Evolutionary conservation across 305 asterid species (phyloP).

Genomic region (Striga hermonthica): DNA sequence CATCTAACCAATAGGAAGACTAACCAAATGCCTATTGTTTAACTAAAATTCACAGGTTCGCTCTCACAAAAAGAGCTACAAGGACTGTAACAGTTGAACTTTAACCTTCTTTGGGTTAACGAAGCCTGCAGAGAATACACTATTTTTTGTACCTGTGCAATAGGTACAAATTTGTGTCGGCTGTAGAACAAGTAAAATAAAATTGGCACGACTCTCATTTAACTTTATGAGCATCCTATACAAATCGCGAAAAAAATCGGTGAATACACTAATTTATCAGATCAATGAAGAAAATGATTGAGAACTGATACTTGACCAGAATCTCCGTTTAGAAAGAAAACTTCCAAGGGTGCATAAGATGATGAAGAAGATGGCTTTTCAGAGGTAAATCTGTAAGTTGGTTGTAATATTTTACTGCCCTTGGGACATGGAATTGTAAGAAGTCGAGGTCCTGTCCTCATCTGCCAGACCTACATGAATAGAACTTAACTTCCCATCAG

Average conservation of each 20-base stretch:
- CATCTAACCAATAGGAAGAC: too few species aligned
- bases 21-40: too few species aligned
- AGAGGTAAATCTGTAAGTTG: conserved; percentile 78
- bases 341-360: conserved; percentile 69
- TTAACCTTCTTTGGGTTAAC: too few species aligned
- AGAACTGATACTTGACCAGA: conserved; percentile 83
- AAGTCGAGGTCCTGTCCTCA: conserved; percentile 92
- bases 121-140: too few species aligned
- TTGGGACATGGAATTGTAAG: conserved; percentile 80
- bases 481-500: not conserved
- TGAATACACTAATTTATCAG: conserved; percentile 4
- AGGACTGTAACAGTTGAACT: too few species aligned
- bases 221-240: conserved; percentile 25
- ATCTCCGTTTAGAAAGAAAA: conserved; percentile 88
- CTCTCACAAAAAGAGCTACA: too few species aligned
- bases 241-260: conserved; percentile 26
- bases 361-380: conserved; percentile 38
- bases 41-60: too few species aligned
- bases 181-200: conserved; percentile 14
- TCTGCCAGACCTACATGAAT: conserved; percentile 81
- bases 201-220: not conserved
- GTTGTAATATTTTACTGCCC: conserved; percentile 87
- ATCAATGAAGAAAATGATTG: conserved; percentile 55
- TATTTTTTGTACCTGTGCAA: too few species aligned
- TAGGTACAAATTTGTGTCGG: too few species aligned